These are phyloP conservation scores for Suillus discolor DNA, from an alignment of 768 basidiomycete genomes.

Conservation along the genomic window DNA sequence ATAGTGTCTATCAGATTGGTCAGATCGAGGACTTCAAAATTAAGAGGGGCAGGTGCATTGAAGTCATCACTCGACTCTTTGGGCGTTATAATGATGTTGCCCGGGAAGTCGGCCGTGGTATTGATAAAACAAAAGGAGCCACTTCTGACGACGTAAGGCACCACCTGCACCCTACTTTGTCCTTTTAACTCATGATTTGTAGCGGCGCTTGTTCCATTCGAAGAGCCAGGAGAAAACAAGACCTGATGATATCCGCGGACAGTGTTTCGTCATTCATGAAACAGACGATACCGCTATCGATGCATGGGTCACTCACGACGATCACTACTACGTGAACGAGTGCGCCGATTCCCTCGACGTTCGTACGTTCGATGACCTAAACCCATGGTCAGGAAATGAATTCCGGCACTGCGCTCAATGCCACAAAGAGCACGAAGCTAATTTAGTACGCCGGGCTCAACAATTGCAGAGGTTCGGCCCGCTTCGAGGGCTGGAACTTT, in stretches of 20 bases:
- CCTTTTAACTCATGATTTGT: constrained; percentile 13
- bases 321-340: constrained; percentile 61
- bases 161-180: constrained; percentile 4
- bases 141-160: constrained; percentile 46
- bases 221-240: constrained; percentile 25
- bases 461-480: constrained; percentile 43
- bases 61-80: constrained; percentile 44
- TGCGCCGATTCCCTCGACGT: constrained; percentile 22
- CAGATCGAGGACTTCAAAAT: constrained; percentile 50
- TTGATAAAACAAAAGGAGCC: constrained; percentile 19
- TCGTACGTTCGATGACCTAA: constrained; percentile 23
- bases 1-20: constrained; percentile 48
- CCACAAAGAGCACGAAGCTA: constrained; percentile 31
- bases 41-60: constrained; percentile 20
- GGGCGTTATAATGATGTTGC: constrained; percentile 48
- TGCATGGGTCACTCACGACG: constrained; percentile 49
- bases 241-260: constrained; percentile 51
- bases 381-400: constrained; percentile 26
- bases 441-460: constrained; percentile 29
- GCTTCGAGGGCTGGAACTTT: constrained; percentile 66
- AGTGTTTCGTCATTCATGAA: constrained; percentile 50
- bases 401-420: constrained; percentile 47
- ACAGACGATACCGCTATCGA: constrained; percentile 33
- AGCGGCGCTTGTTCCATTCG: constrained; percentile 46
- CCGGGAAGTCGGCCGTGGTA: constrained; percentile 17